Evolutionary conservation across 257 asterid genomes (phyloP), one percentile per base, ranked within the genome.

Genomic region (Linaria vulgaris): DNA sequence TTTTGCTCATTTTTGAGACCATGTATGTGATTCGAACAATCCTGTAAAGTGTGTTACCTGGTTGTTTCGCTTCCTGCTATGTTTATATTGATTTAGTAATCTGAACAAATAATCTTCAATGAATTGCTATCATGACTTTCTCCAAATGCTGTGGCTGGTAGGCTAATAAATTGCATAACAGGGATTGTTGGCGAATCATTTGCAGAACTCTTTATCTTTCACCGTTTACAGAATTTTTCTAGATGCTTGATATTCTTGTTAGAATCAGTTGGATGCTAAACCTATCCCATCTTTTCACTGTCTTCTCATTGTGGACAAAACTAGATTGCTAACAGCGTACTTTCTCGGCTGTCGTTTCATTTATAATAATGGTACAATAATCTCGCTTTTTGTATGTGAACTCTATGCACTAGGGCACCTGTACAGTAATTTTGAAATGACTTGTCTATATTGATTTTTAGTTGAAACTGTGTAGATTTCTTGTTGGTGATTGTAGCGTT

Each of bases 111-210:
- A 61, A 30, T 54, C 45, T 46, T 14, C 1, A 9, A 7, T 34
- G 22, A 21, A 31, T 5, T 61, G 44, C 17, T 46, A 39, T 64
- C 19, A 15, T 41, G 60, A 19, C 11, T 43, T 45, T 47, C 65
- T 56, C 45, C 64, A 66, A 45, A 66, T 44, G 67, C 51, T 19
- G 5, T 61, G 39, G 12, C 20, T 8, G 9, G n/a, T 47, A 24
- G 38, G 61, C 5, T 0, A 38, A 13, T 7, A 69, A 41, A 41
- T 41, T 66, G 56, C 56, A 56, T 22, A 54, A 0, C 10, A 15
- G 34, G 34, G 44, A 16, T 21, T 21, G 64, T 60, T 9, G 22
- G 14, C 3, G 9, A 39, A 72, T 34, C 15, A 0, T 49, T 22
- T 51, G n/a, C 23, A 24, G 41, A 60, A 43, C 1, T 16, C 56